Conservation (phyloP, 192 early-diverging fungal species). For the Funneliformis geosporum region DNA sequence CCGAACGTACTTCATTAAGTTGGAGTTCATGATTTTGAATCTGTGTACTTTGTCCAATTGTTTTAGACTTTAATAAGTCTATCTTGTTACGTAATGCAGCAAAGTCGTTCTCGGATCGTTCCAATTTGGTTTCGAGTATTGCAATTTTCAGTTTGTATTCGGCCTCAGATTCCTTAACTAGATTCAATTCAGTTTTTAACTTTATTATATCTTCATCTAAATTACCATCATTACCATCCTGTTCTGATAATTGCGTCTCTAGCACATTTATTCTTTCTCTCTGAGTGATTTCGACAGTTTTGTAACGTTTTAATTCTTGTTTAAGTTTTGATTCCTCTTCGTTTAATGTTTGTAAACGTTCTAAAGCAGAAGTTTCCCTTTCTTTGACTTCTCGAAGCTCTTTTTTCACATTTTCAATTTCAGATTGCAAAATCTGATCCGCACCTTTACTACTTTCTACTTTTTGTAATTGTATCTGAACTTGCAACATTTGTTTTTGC, state of each 20-base stretch:
- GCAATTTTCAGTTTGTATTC: neutral
- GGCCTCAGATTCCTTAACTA: neutral
- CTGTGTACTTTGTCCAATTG: neutral
- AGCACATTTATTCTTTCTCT: constrained; percentile 1
- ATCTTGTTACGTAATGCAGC: neutral
- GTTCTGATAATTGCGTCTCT: neutral
- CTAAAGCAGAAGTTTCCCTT: neutral
- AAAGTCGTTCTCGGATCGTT: neutral
- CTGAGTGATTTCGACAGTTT: neutral
- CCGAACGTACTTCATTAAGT: neutral
- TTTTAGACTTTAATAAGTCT: neutral
- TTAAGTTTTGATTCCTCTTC: neutral
- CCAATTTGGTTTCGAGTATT: constrained; percentile 3
- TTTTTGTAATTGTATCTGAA: neutral
- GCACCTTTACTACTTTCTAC: neutral
- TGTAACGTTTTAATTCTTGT: constrained; percentile 4
- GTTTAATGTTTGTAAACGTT: neutral
- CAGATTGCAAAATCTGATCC: neutral
- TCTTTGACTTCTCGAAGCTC: constrained; percentile 1
- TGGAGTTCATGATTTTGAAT: neutral
- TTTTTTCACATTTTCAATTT: neutral
- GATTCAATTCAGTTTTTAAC: neutral
- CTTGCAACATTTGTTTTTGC: constrained; percentile 5
- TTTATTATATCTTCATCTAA: neutral
- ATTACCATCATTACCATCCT: neutral